Percentiles rank a stretch among this genome's conserved stretches.
phyloP scores from a whole-genome alignment of 2,329 filamentous ascomycete species.

The Aspergillus pseudoviridinutans region DNA sequence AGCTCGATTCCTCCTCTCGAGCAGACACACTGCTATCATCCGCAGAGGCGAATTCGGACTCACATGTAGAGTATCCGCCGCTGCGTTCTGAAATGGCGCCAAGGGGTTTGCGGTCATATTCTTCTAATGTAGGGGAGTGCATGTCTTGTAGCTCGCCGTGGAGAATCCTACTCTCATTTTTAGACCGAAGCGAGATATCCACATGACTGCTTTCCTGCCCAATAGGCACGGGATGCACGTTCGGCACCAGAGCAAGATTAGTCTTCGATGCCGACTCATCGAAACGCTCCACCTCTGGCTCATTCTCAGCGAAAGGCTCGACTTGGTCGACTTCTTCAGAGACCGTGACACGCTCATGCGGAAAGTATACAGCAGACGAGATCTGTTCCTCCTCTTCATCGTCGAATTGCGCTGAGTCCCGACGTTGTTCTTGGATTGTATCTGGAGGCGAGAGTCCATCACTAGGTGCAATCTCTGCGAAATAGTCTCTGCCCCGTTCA shows the following conservation, averaged over 20 bases:
- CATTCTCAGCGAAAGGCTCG: constrained; percentile 16
- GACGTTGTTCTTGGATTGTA: constrained; percentile 19
- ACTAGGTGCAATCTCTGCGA: constrained; percentile 17
- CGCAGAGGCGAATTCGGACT: constrained; percentile 42
- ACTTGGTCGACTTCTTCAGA: constrained; percentile 27
- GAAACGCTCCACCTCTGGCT: constrained; percentile 20
- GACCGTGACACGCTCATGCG: constrained; percentile 51
- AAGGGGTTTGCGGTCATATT: constrained; percentile 34
- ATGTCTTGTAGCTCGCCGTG: constrained; percentile 54
- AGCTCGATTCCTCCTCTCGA: constrained; percentile 50
- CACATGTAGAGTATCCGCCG: constrained; percentile 38
- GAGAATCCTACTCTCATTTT: constrained; percentile 57
- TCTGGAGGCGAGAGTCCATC: constrained; percentile 19
- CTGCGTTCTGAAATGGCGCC: constrained; percentile 35
- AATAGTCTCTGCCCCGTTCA: constrained; percentile 30
- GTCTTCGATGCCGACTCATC: constrained; percentile 23
- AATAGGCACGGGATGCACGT: constrained; percentile 21
- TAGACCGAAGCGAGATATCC: constrained; percentile 59
- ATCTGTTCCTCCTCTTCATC: constrained; percentile 63
- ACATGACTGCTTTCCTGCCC: constrained; percentile 48
- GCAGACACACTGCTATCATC: constrained; percentile 42
- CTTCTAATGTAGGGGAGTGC: constrained; percentile 35
- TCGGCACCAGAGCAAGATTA: constrained; percentile 26
- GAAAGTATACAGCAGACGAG: constrained; percentile 61
- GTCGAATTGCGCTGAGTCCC: constrained; percentile 34